Conservation (phyloP, 1,139 yeast species). For the Candida neerlandica region DNA sequence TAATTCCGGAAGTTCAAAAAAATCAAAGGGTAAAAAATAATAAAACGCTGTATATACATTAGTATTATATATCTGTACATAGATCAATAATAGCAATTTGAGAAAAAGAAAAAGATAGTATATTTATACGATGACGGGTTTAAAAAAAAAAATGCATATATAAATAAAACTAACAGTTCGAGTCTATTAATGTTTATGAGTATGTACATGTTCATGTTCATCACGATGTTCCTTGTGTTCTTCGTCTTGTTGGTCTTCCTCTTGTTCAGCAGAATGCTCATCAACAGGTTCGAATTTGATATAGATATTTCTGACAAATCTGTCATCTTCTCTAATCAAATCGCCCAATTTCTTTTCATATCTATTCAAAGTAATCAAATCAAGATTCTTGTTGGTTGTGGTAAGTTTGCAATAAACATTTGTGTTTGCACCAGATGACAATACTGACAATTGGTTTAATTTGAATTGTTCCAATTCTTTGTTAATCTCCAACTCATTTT, state of each 20-base stretch:
- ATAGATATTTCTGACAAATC: constrained; percentile 37
- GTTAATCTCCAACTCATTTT: constrained; percentile 21
- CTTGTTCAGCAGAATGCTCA: constrained; percentile 9
- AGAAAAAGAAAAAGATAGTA: constrained; percentile 4
- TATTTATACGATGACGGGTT: background rate
- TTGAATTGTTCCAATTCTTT: constrained; percentile 23
- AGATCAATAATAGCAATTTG: constrained; percentile 11
- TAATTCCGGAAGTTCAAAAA: constrained; percentile 21
- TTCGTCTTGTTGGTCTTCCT: constrained; percentile 7
- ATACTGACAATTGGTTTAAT: constrained; percentile 53
- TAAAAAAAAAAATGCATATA: constrained; percentile 7
- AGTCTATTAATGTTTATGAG: constrained; percentile 12
- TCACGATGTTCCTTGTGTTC: constrained; percentile 10
- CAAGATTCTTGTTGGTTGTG: constrained; percentile 21
- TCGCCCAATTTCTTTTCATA: constrained; percentile 29
- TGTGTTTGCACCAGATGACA: constrained; percentile 74
- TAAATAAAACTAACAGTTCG: constrained; percentile 4
- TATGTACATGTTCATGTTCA: constrained; percentile 17
- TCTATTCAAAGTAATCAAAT: constrained; percentile 29
- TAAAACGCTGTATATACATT: constrained; percentile 4
- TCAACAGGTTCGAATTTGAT: constrained; percentile 18
- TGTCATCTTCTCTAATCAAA: constrained; percentile 33
- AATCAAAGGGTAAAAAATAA: constrained; percentile 17
- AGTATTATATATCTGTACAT: constrained; percentile 16
- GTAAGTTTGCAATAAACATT: constrained; percentile 32